Conservation (phyloP, 2,329 filamentous ascomycete species). For the Fusarium sp. region DNA sequence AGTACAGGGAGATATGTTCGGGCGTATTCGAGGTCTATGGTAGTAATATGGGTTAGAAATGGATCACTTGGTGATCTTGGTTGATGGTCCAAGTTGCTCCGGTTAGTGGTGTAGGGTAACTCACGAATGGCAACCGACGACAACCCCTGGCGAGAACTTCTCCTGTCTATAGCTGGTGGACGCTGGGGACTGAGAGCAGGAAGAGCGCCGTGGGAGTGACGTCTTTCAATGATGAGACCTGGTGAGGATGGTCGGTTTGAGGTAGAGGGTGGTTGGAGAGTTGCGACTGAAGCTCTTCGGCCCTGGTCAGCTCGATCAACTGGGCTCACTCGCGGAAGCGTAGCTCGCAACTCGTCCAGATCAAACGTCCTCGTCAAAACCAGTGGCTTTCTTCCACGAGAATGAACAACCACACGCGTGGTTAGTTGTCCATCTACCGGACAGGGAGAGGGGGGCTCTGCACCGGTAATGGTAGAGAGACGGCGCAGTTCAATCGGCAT, state of each 20-base stretch:
- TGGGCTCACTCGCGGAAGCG: conserved; percentile 54
- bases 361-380: conserved; percentile 64
- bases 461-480: conserved; percentile 22
- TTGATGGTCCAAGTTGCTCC: background rate
- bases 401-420: conserved; percentile 47
- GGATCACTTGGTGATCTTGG: background rate
- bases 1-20: conserved; percentile 62
- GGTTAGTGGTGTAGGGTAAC: conserved; percentile 22
- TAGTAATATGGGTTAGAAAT: conserved; percentile 7
- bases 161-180: conserved; percentile 16
- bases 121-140: conserved; percentile 41
- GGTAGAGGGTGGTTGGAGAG: conserved; percentile 15
- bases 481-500: conserved; percentile 42
- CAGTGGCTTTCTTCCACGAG: conserved; percentile 57
- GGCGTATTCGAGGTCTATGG: conserved; percentile 48
- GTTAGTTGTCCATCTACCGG: conserved; percentile 36
- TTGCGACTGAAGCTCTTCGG: conserved; percentile 31
- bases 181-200: background rate
- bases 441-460: conserved; percentile 24
- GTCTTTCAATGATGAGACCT: conserved; percentile 7
- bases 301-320: conserved; percentile 9
- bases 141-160: conserved; percentile 19
- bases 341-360: conserved; percentile 59
- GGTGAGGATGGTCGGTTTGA: conserved; percentile 22
- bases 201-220: conserved; percentile 27